A percentile compares a stretch with the other conserved stretches of the same genome.
Evolutionary conservation across 805 yeast species (phyloP).

Genomic region (Priceomyces haplophilus): DNA sequence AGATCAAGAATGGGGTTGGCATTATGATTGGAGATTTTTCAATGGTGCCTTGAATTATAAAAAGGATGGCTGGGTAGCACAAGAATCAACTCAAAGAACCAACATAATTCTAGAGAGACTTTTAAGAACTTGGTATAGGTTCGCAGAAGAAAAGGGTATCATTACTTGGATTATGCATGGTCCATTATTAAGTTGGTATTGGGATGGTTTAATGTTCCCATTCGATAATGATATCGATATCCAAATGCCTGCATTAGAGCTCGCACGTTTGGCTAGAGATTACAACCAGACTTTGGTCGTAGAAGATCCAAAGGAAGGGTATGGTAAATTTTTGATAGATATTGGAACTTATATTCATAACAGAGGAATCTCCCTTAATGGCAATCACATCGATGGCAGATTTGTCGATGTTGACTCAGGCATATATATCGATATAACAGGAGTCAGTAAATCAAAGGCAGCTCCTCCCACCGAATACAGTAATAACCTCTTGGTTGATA

Average conservation of each 20-base stretch:
- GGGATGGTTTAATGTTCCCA: constrained; percentile 29
- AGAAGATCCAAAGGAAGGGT: constrained; percentile 30
- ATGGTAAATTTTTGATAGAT: constrained; percentile 26
- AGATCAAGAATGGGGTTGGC: constrained; percentile 46
- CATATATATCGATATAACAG: constrained; percentile 55
- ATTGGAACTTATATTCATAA: constrained; percentile 28
- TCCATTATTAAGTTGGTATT: constrained; percentile 28
- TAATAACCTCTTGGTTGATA: constrained; percentile 8
- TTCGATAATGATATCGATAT: constrained; percentile 29
- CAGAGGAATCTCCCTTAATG: constrained; percentile 18
- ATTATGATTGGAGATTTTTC: constrained; percentile 61
- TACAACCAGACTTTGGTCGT: constrained; percentile 28
- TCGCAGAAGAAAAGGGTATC: constrained; percentile 21
- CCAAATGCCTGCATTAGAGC: constrained; percentile 25
- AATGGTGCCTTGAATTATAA: constrained; percentile 51
- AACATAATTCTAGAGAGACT: constrained; percentile 22
- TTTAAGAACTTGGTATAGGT: constrained; percentile 25
- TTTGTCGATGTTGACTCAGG: constrained; percentile 61
- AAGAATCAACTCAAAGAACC: constrained; percentile 19
- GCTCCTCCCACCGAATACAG: constrained; percentile 14
- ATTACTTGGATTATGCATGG: constrained; percentile 29
- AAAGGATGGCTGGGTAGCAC: constrained; percentile 25
- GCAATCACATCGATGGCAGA: constrained; percentile 40
- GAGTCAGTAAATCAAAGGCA: constrained; percentile 25
- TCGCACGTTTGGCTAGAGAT: constrained; percentile 17